phyloP scores from a whole-genome alignment of 1,284 basidiomycete genomes.

The Pseudozyma pruni region DNA sequence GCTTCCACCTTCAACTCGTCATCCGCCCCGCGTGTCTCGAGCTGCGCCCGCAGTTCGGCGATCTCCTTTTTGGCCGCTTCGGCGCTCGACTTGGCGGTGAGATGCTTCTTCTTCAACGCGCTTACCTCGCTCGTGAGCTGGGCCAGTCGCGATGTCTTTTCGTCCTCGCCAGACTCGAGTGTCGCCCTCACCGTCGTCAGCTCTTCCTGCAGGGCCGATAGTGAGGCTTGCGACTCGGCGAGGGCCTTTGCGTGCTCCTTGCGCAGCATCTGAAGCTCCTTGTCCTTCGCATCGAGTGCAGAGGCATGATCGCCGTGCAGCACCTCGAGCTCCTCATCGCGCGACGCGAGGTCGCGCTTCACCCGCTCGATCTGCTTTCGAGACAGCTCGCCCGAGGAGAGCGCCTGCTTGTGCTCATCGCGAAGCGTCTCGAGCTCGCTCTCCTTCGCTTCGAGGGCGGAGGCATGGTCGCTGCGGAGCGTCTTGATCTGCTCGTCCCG shows the following conservation, averaged over 20 bases:
- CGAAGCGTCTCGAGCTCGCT: slow-evolving; percentile 11
- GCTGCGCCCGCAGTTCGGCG: slow-evolving; percentile 21
- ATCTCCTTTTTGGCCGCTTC: slow-evolving; percentile 49
- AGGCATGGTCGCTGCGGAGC: slow-evolving; percentile 10
- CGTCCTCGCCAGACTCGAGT: slow-evolving; percentile 9
- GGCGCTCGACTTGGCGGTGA: slow-evolving; percentile 39
- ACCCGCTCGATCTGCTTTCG: neutral
- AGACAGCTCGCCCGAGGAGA: slow-evolving; percentile 2
- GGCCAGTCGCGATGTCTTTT: slow-evolving; percentile 10
- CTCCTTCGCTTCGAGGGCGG: slow-evolving; percentile 8
- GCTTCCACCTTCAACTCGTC: slow-evolving; percentile 20
- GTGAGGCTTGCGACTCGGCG: slow-evolving; percentile 7
- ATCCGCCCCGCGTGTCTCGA: slow-evolving; percentile 3
- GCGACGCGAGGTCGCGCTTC: neutral
- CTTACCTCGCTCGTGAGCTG: slow-evolving; percentile 33
- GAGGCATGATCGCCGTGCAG: slow-evolving; percentile 11
- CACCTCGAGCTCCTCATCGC: slow-evolving; percentile 10
- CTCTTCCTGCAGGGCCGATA: slow-evolving; percentile 9
- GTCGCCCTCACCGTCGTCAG: slow-evolving; percentile 5
- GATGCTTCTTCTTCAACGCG: slow-evolving; percentile 45
- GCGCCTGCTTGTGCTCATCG: slow-evolving; percentile 10
- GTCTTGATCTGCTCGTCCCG: slow-evolving; percentile 12
- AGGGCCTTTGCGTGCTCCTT: slow-evolving; percentile 16
- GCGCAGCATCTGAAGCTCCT: slow-evolving; percentile 10
- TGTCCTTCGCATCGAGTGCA: slow-evolving; percentile 7